phyloP scores from a whole-genome alignment of 306 rosid species.

The Fagus crenata region DNA sequence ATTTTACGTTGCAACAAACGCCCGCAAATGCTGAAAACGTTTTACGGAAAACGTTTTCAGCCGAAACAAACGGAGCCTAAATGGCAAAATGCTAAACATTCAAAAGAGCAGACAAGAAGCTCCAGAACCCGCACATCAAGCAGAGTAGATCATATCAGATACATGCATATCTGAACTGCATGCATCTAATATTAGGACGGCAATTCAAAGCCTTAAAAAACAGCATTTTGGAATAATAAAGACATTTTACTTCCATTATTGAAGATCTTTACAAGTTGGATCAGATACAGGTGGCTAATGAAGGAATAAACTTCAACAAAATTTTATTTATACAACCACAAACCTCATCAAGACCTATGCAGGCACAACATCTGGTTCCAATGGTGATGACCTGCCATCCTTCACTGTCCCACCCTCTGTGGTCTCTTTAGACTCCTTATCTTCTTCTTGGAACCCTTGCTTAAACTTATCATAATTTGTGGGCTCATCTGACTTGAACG shows the following conservation, averaged over 20 bases:
- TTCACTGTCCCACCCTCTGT: constrained; percentile 1
- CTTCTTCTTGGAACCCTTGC: constrained; percentile 36
- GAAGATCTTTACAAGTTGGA: neutral
- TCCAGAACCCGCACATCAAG: neutral
- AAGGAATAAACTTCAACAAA: neutral
- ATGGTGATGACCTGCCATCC: constrained; percentile 5
- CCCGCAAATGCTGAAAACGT: too few relatives aligned
- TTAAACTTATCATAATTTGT: constrained; percentile 39
- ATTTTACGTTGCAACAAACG: too few relatives aligned
- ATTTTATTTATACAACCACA: neutral
- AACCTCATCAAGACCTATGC: neutral
- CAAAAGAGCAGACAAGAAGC: neutral
- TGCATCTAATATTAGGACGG: neutral
- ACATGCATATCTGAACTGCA: neutral
- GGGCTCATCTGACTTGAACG: constrained; percentile 30
- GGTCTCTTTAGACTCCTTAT: constrained; percentile 18
- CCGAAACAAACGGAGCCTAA: too few relatives aligned
- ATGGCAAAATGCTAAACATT: neutral
- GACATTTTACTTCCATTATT: neutral
- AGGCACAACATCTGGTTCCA: neutral
- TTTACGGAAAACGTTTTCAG: too few relatives aligned
- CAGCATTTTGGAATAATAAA: neutral
- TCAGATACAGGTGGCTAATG: neutral
- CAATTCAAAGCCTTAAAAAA: neutral
- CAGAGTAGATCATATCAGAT: neutral